These are phyloP conservation scores for Penicillium maclennaniae DNA, from an alignment of 495 filamentous ascomycete species.

Conservation along the genomic window DNA sequence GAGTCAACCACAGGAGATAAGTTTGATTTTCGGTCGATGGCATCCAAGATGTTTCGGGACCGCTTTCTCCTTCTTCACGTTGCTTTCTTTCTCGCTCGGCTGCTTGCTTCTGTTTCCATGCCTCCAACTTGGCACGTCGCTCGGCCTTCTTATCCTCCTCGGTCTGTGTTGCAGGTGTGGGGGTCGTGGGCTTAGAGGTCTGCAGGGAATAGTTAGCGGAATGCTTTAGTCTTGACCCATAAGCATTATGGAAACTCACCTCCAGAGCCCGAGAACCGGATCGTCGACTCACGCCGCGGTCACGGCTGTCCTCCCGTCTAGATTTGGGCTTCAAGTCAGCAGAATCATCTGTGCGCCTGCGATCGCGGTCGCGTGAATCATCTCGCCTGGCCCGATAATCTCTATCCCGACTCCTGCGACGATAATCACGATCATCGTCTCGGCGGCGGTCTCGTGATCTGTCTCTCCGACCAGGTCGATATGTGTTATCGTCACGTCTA, in stretches of 20 bases:
- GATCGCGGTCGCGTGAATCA: constrained; percentile 69
- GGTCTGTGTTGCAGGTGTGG: constrained; percentile 53
- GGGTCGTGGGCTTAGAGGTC: constrained; percentile 43
- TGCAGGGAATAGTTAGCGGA: constrained; percentile 13
- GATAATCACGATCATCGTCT: constrained; percentile 56
- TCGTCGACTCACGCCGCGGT: constrained; percentile 43
- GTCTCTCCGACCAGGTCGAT: constrained; percentile 57
- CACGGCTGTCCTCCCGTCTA: constrained; percentile 63
- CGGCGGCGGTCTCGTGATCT: constrained; percentile 62
- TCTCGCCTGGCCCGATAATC: constrained; percentile 75
- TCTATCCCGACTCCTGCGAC: constrained; percentile 66
- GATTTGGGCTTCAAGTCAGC: constrained; percentile 68
- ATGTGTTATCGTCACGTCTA: constrained; percentile 63
- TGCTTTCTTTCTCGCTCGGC: constrained; percentile 76
- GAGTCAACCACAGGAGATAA: constrained; percentile 49
- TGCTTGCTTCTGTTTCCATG: constrained; percentile 86
- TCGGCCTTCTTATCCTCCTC: constrained; percentile 85
- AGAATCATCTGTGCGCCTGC: constrained; percentile 69
- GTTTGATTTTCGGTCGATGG: constrained; percentile 70
- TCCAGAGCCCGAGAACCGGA: constrained; percentile 48
- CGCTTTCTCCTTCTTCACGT: constrained; percentile 60
- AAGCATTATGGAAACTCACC: constrained; percentile 37
- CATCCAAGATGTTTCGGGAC: constrained; percentile 63
- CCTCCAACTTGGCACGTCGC: constrained; percentile 76
- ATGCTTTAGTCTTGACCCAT: not conserved